A percentile compares a stretch with the other conserved stretches of the same genome.
phyloP scores from a whole-genome alignment of 371 early-diverging fungal species.

The Parasitella parasitica region DNA sequence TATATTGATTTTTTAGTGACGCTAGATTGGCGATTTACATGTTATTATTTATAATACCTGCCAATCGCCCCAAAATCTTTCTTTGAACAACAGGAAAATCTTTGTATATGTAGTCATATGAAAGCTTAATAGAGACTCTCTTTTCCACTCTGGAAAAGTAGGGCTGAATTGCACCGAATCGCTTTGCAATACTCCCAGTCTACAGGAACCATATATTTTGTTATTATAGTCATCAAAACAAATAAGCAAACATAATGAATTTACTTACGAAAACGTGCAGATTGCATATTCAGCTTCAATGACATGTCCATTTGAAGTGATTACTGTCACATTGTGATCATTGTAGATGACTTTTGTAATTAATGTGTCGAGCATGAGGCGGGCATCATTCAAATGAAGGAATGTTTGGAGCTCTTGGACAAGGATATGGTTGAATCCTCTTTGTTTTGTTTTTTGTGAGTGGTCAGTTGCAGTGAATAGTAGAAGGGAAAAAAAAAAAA shows the following conservation, averaged over 20 bases:
- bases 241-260: neutral
- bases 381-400: constrained; percentile 20
- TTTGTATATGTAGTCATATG: constrained; percentile 54
- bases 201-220: neutral
- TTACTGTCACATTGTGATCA: constrained; percentile 28
- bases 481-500: neutral
- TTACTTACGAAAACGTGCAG: constrained; percentile 48
- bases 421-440: constrained; percentile 46
- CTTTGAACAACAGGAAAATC: constrained; percentile 41
- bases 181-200: constrained; percentile 48
- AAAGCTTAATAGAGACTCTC: constrained; percentile 41
- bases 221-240: neutral
- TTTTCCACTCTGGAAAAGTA: constrained; percentile 48
- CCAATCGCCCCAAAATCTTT: constrained; percentile 47
- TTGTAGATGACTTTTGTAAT: constrained; percentile 35
- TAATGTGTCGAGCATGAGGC: constrained; percentile 33
- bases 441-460: too few species aligned
- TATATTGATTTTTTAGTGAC: neutral
- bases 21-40: neutral
- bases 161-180: constrained; percentile 34
- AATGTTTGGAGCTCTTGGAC: constrained; percentile 30
- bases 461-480: neutral
- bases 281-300: constrained; percentile 45
- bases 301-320: constrained; percentile 26
- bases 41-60: too few species aligned